Conservation (phyloP, 768 basidiomycete genomes). For the Leccinum longicurvipes region DNA sequence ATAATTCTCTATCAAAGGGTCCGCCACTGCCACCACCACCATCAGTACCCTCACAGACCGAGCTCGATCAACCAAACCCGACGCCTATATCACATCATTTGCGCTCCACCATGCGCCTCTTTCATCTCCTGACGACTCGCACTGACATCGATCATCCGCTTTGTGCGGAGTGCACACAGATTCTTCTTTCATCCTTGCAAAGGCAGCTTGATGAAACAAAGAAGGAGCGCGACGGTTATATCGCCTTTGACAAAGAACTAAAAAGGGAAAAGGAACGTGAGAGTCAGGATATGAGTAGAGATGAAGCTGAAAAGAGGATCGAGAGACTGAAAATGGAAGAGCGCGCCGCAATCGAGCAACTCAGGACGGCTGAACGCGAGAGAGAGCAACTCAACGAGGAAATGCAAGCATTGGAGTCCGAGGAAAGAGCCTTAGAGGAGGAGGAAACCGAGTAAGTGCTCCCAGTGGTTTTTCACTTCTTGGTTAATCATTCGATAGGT, state of each 20-base stretch:
- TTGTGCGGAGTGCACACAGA: constrained; percentile 90
- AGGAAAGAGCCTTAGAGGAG: constrained; percentile 72
- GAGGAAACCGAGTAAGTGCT: constrained; percentile 79
- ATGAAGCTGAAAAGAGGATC: constrained; percentile 71
- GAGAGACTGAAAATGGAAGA: constrained; percentile 70
- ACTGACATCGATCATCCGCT: constrained; percentile 90
- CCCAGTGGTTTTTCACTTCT: not conserved
- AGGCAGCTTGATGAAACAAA: constrained; percentile 85
- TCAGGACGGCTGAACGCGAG: constrained; percentile 74
- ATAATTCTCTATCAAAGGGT: constrained; percentile 23
- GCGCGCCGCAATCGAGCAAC: constrained; percentile 63
- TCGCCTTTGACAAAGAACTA: constrained; percentile 87
- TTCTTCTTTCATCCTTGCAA: constrained; percentile 70
- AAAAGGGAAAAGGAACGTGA: constrained; percentile 78
- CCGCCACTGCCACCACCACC: constrained; percentile 24
- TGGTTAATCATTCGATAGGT: constrained; percentile 42
- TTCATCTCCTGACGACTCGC: constrained; percentile 71
- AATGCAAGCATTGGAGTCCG: constrained; percentile 62
- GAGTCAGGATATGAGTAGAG: constrained; percentile 53
- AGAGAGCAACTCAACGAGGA: constrained; percentile 73
- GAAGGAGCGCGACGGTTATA: constrained; percentile 89
- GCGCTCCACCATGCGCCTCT: constrained; percentile 68
- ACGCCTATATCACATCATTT: constrained; percentile 77
- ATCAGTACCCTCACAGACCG: constrained; percentile 36
- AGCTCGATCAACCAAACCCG: constrained; percentile 56